Conservation (phyloP, 148 eudicot genomes). For the Vaccinium macrocarpon region DNA sequence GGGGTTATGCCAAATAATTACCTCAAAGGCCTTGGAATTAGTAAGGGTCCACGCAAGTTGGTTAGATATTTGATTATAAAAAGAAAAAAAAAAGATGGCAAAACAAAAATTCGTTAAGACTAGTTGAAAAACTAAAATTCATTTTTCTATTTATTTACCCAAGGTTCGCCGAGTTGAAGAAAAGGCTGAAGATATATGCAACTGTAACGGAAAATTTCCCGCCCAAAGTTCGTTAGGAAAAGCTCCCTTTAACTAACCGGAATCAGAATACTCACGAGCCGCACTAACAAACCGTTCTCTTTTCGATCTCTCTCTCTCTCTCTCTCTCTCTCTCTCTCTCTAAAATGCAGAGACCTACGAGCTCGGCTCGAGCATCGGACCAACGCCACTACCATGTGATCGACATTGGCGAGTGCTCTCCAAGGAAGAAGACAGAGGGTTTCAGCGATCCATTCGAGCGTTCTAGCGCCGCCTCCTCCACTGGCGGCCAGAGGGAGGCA, state of each 20-base stretch:
- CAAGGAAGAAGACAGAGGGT: not conserved
- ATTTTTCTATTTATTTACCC: too few species aligned
- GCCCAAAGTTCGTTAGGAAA: not conserved
- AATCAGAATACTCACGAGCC: not conserved
- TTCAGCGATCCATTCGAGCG: too few species aligned
- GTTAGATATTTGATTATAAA: fast-evolving
- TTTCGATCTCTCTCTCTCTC: conserved; percentile 19
- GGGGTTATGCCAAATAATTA: too few species aligned
- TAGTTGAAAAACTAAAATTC: too few species aligned
- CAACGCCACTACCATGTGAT: not conserved
- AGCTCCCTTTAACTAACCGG: not conserved
- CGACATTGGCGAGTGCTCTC: not conserved
- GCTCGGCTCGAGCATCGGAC: not conserved
- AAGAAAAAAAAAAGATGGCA: too few species aligned
- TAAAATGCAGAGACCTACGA: conserved; percentile 15
- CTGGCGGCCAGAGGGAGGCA: not conserved
- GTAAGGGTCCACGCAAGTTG: too few species aligned
- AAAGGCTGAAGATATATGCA: not conserved
- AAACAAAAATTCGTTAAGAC: too few species aligned
- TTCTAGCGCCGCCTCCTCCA: not conserved
- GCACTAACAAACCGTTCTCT: not conserved
- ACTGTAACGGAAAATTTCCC: not conserved
- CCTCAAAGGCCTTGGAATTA: too few species aligned
- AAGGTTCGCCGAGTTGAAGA: too few species aligned
- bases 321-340: conserved; percentile 22